A percentile compares a stretch with the other conserved stretches of the same genome.
These are phyloP conservation scores for Mycena amicta DNA, from an alignment of 768 basidiomycete species.

Conservation along the genomic window DNA sequence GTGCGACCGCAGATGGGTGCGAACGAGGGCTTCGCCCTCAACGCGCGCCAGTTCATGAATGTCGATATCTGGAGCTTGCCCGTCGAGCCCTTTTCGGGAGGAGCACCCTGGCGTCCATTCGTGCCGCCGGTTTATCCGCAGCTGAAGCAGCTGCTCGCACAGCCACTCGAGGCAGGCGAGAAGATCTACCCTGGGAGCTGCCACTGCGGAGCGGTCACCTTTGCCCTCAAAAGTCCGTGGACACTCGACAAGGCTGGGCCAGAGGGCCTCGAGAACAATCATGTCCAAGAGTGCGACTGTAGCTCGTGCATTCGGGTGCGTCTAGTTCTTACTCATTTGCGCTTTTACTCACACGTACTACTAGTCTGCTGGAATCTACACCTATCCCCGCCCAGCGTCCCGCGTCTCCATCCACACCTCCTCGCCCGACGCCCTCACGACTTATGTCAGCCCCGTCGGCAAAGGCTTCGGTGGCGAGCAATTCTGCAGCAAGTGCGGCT, in stretches of 20 bases:
- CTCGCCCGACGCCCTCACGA: slow-evolving; percentile 12
- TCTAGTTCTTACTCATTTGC: background rate
- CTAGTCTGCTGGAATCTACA: slow-evolving; percentile 17
- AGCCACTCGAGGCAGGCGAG: slow-evolving; percentile 15
- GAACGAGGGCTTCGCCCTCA: slow-evolving; percentile 11
- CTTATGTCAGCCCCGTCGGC: slow-evolving; percentile 18
- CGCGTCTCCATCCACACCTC: slow-evolving; percentile 14
- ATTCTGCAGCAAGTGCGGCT: slow-evolving; percentile 21
- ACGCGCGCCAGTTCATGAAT: slow-evolving; percentile 13
- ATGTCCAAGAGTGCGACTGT: slow-evolving; percentile 16
- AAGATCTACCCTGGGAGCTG: slow-evolving; percentile 23
- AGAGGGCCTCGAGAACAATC: slow-evolving; percentile 14
- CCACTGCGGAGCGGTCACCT: slow-evolving; percentile 23
- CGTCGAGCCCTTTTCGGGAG: background rate
- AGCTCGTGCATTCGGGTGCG: slow-evolving; percentile 21
- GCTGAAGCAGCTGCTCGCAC: slow-evolving; percentile 1
- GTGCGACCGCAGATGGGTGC: background rate
- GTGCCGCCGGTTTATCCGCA: slow-evolving; percentile 12
- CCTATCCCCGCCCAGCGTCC: slow-evolving; percentile 17
- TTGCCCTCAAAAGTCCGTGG: slow-evolving; percentile 19
- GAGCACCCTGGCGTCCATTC: background rate
- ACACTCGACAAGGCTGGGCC: slow-evolving; percentile 15
- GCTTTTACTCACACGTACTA: background rate
- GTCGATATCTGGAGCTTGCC: slow-evolving; percentile 17
- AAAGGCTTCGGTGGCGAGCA: slow-evolving; percentile 12